Conservation (phyloP, 306 rosid genomes). For the Prunus mume region DNA sequence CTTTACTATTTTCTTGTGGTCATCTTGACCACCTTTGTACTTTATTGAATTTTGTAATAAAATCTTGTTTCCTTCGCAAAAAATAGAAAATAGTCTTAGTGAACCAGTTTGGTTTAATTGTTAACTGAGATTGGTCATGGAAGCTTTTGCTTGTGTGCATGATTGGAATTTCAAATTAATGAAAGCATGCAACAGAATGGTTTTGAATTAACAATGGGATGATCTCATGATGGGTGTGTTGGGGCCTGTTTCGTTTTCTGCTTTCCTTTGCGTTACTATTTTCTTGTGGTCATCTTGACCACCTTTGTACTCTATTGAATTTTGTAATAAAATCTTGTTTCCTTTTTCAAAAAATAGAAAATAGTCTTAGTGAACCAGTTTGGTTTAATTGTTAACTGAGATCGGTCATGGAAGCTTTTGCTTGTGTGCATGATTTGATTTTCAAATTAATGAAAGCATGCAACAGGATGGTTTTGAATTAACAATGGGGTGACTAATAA, state of each 20-base stretch:
- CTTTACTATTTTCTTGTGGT: too few relatives aligned
- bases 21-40: too few relatives aligned
- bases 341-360: background rate
- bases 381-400: background rate
- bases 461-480: background rate
- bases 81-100: background rate
- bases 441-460: background rate
- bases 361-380: background rate
- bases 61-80: background rate
- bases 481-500: background rate
- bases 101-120: background rate
- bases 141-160: background rate
- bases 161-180: background rate
- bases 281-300: too few relatives aligned
- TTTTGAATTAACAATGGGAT: background rate
- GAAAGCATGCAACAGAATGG: background rate
- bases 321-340: too few relatives aligned
- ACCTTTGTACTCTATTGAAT: too few relatives aligned
- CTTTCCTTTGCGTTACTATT: too few relatives aligned
- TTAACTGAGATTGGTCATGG: background rate
- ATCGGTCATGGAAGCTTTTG: background rate
- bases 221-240: too few relatives aligned
- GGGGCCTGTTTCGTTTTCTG: too few relatives aligned
- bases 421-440: background rate
- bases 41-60: too few relatives aligned